Evolutionary conservation across 139 green algal species (phyloP).

Genomic region (Chlamydomonas asymmetrica): DNA sequence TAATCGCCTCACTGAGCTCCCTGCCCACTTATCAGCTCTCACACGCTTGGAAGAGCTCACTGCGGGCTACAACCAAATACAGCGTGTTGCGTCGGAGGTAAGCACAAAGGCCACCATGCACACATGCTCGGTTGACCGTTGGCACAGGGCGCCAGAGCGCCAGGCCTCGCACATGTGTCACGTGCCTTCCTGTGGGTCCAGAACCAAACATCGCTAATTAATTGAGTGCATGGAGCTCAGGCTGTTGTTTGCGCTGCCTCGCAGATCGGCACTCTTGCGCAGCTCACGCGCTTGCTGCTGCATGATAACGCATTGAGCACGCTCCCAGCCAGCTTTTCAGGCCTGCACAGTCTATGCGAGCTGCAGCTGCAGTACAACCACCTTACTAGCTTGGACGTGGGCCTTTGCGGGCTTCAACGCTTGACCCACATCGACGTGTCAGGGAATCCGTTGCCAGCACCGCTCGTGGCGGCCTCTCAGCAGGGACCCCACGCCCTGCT

Average conservation of each 20-base stretch:
- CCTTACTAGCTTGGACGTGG: constrained; percentile 11
- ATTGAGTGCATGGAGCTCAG: background rate
- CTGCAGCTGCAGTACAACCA: too few relatives aligned
- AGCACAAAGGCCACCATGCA: background rate
- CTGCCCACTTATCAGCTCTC: background rate
- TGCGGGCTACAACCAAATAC: constrained; percentile 11
- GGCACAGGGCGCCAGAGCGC: background rate
- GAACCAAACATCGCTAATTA: background rate
- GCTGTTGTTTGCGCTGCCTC: background rate
- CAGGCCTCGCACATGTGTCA: background rate
- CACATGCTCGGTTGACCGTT: background rate
- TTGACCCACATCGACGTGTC: too few relatives aligned
- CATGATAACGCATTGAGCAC: constrained; percentile 4
- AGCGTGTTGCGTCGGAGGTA: constrained; percentile 6
- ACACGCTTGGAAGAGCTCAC: background rate
- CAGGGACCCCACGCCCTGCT: background rate
- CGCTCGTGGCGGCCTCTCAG: background rate
- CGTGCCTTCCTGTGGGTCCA: background rate
- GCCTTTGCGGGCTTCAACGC: background rate
- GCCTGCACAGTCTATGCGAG: too few relatives aligned
- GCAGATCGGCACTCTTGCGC: background rate
- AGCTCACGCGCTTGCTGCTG: background rate
- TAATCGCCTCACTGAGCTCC: constrained; percentile 13
- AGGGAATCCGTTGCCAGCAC: too few relatives aligned
- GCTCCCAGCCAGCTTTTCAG: background rate